These are phyloP conservation scores for Ustilago esculenta DNA, from an alignment of 1,284 basidiomycete species.

Conservation along the genomic window DNA sequence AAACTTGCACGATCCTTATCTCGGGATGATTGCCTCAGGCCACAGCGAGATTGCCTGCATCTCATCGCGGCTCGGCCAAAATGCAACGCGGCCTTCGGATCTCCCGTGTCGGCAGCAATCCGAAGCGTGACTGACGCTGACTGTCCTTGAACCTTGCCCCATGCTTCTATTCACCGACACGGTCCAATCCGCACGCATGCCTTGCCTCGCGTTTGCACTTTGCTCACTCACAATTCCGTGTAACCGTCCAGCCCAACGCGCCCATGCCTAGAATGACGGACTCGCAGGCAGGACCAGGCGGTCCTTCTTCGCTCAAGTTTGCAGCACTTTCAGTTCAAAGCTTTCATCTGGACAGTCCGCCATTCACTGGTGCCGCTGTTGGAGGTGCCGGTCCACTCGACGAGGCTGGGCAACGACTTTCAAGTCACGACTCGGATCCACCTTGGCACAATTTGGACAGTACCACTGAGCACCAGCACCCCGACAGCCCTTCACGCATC, in stretches of 20 bases:
- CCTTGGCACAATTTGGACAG: slow-evolving; percentile 7
- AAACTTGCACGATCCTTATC: too few species aligned
- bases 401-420: slow-evolving; percentile 36
- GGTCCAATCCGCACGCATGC: too few species aligned
- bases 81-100: neutral
- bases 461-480: slow-evolving; percentile 2
- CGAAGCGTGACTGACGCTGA: slow-evolving; percentile 7
- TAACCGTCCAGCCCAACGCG: slow-evolving; percentile 26
- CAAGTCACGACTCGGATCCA: slow-evolving; percentile 26
- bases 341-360: slow-evolving; percentile 65
- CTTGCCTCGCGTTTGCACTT: too few species aligned
- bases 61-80: neutral
- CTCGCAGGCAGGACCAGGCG: slow-evolving; percentile 55
- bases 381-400: slow-evolving; percentile 51
- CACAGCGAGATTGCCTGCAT: too few species aligned
- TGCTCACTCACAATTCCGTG: neutral
- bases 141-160: neutral
- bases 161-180: too few species aligned
- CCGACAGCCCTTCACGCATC: slow-evolving; percentile 15
- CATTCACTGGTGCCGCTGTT: slow-evolving; percentile 63
- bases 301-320: slow-evolving; percentile 58
- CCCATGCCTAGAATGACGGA: slow-evolving; percentile 63
- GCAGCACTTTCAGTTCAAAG: slow-evolving; percentile 63
- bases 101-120: neutral
- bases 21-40: too few species aligned